phyloP scores from a whole-genome alignment of 2,329 filamentous ascomycete genomes.

The Cadophora sp. region DNA sequence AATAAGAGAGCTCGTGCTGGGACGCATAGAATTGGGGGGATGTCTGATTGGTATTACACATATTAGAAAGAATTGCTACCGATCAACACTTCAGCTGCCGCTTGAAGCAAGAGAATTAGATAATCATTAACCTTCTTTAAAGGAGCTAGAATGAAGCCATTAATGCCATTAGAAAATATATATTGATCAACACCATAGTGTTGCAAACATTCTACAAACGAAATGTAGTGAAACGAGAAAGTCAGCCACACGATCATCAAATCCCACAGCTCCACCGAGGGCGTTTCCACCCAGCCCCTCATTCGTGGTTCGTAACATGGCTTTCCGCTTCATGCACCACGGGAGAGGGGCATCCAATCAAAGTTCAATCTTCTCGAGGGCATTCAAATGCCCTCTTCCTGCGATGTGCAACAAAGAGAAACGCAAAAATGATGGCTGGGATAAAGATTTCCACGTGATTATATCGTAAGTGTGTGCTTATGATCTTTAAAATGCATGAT shows the following conservation, averaged over 20 bases:
- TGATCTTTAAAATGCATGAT: too few relatives aligned
- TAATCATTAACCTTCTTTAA: too few relatives aligned
- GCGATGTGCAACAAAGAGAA: background rate
- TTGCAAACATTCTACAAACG: background rate
- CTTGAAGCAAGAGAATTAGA: too few relatives aligned
- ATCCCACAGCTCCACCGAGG: background rate
- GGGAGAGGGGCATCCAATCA: background rate
- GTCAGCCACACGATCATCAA: background rate
- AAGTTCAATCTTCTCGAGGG: background rate
- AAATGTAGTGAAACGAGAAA: background rate
- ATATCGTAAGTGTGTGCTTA: too few relatives aligned
- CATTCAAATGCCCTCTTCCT: background rate
- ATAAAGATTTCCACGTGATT: too few relatives aligned
- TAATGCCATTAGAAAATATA: too few relatives aligned
- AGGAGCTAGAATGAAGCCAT: too few relatives aligned
- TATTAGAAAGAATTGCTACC: background rate
- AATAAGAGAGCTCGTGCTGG: conserved; percentile 21
- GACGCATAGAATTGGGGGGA: conserved; percentile 5
- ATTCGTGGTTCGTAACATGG: conserved; percentile 2
- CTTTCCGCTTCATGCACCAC: background rate
- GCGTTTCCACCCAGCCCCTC: background rate
- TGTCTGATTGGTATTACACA: conserved; percentile 15
- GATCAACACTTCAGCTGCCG: too few relatives aligned
- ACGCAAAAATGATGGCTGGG: background rate
- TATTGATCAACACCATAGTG: background rate